phyloP scores from a whole-genome alignment of 331 rosid species.

The Stylosanthes scabra region DNA sequence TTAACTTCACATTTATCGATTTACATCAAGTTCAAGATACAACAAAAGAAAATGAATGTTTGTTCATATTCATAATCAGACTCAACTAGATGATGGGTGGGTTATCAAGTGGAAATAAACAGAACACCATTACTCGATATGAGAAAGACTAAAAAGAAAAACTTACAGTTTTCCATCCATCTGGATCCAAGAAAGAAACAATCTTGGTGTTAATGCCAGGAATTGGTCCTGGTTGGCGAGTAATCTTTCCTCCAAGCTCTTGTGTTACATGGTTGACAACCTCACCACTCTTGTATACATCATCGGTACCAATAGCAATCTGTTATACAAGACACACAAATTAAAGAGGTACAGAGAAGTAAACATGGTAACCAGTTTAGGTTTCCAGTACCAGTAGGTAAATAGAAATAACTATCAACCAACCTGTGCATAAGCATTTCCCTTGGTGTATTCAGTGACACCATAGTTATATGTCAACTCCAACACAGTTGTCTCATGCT shows the following conservation, averaged over 20 bases:
- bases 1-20: neutral
- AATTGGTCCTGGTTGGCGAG: slow-evolving; percentile 81
- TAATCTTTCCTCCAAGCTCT: slow-evolving; percentile 94
- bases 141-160: neutral
- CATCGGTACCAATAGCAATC: slow-evolving; percentile 91
- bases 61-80: neutral
- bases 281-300: slow-evolving; percentile 91
- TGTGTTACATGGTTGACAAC: slow-evolving; percentile 64
- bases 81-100: neutral
- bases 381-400: neutral
- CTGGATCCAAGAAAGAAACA: slow-evolving; percentile 82
- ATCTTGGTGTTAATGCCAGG: slow-evolving; percentile 90
- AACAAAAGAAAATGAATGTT: neutral
- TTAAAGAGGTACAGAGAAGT: slow-evolving; percentile 1
- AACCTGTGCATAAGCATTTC: slow-evolving; percentile 94
- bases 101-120: slow-evolving; percentile 18
- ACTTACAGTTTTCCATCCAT: slow-evolving; percentile 97
- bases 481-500: slow-evolving; percentile 74
- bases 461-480: slow-evolving; percentile 91
- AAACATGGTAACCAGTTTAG: slow-evolving; percentile 17
- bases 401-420: slow-evolving; percentile 8
- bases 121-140: neutral
- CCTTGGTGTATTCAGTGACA: slow-evolving; percentile 85
- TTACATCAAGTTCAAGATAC: slow-evolving; percentile 12
- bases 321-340: slow-evolving; percentile 37